Evolutionary conservation across 2,329 filamentous ascomycete genomes (phyloP), one percentile per base, ranked within the genome.

Genomic region (Cladosporium sp.): DNA sequence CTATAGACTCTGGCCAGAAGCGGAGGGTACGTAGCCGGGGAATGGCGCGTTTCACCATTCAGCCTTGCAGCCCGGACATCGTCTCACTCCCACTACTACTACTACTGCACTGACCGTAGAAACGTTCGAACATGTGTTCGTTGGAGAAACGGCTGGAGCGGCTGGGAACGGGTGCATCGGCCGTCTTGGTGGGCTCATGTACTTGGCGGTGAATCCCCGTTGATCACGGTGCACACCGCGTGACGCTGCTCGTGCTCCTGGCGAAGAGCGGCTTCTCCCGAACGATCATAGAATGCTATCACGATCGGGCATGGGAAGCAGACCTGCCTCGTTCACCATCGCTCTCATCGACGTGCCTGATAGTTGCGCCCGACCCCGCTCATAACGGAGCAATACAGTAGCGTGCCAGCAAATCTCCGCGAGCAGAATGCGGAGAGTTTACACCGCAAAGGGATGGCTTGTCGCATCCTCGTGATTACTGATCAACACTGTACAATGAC

Each of bases 41-140:
- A 42, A 34, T 55, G 40, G 51, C 51, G 52, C 22, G 52, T 55
- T 55, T 55, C 52, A 55, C 25, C 10, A 39, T 22, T 44, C 20
- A 25, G 40, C 51, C 51, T 54, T 34, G 45, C 25, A 34, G 28
- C 25, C 24, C 24, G 42, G 24, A 25, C 42, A n/a, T n/a, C 22
- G 42, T 45, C 22, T 45, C 42, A 45, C 42, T 45, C 22, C 28
- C 42, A 45, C 42, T 45, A 45, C n/a, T 15, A 25, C 25, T 25
- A 45, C 24, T 19, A 13, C 42, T 45, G 24, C 9, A 39, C 36
- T n/a, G 15, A 48, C n/a, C 50, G 10, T 17, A 32, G 25, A 53
- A n/a, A 35, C 28, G 36, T 40, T 53, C 50, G 36, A 53, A 42
- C 25, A 42, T 53, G 50, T 32, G 36, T 42, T 42, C 50, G 36